These are phyloP conservation scores for Diaporthe sp. DNA, from an alignment of 2,329 filamentous ascomycete species.

Conservation along the genomic window DNA sequence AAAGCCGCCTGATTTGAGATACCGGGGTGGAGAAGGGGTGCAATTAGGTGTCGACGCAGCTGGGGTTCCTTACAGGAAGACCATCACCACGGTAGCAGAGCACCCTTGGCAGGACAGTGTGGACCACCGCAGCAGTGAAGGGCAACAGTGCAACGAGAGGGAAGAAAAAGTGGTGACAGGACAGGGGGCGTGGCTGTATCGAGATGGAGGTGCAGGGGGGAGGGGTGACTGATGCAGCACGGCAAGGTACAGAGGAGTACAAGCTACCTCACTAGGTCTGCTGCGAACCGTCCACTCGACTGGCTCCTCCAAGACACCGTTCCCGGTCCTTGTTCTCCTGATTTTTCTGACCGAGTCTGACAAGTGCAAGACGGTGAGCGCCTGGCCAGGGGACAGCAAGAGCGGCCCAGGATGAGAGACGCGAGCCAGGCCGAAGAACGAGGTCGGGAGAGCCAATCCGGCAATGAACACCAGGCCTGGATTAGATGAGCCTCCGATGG, in stretches of 20 bases:
- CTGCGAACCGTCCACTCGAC: conserved; percentile 33
- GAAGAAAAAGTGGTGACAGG: conserved; percentile 6
- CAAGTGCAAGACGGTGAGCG: conserved; percentile 30
- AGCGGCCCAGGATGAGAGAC: conserved; percentile 6
- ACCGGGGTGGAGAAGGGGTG: conserved; percentile 32
- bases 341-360: conserved; percentile 39
- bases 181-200: conserved; percentile 33
- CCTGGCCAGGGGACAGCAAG: conserved; percentile 22
- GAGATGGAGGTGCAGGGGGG: conserved; percentile 8
- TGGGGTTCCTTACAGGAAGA: conserved; percentile 35
- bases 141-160: conserved; percentile 32
- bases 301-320: conserved; percentile 14
- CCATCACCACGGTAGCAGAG: conserved; percentile 30
- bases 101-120: conserved; percentile 36
- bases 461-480: neutral
- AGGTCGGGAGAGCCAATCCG: neutral
- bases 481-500: neutral
- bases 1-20: conserved; percentile 30
- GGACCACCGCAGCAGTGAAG: conserved; percentile 31
- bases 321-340: conserved; percentile 23
- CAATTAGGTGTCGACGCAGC: conserved; percentile 30
- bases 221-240: conserved; percentile 35
- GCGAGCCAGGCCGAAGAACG: conserved; percentile 16
- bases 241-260: conserved; percentile 40
- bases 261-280: conserved; percentile 30